A percentile compares a stretch with the other conserved stretches of the same genome.
Evolutionary conservation across 345 rosid species (phyloP).

Genomic region (Heritiera littoralis): DNA sequence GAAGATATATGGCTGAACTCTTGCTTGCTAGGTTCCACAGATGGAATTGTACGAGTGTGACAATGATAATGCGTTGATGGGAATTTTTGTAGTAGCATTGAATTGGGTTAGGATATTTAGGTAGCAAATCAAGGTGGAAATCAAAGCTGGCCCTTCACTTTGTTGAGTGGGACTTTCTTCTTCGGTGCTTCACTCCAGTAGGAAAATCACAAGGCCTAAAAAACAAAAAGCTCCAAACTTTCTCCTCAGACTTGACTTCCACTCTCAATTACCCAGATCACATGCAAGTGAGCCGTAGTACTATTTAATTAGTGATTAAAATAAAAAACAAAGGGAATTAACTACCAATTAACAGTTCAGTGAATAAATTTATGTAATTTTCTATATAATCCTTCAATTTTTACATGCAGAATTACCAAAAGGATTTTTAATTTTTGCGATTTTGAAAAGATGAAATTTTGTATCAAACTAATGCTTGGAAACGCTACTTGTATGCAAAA

Average conservation of each 20-base stretch:
- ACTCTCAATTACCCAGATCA: background rate
- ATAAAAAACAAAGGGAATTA: background rate
- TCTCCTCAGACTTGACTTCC: background rate
- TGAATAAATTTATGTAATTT: too few relatives aligned
- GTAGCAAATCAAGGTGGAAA: background rate
- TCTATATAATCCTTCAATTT: too few relatives aligned
- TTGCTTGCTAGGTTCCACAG: background rate
- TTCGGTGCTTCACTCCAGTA: background rate
- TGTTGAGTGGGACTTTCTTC: background rate
- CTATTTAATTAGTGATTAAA: constrained; percentile 1
- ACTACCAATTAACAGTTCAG: background rate
- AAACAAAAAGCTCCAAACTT: background rate
- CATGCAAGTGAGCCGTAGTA: background rate
- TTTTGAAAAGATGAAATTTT: too few relatives aligned
- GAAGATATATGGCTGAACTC: background rate
- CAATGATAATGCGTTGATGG: background rate
- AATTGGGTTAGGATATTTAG: background rate
- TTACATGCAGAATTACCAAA: too few relatives aligned
- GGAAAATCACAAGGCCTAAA: constrained; percentile 16
- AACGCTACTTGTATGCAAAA: too few relatives aligned
- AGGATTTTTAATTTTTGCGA: too few relatives aligned
- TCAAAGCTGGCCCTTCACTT: constrained; percentile 20
- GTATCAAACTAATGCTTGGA: too few relatives aligned
- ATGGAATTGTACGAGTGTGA: background rate
- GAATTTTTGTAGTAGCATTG: background rate